phyloP scores from a whole-genome alignment of 345 rosid species.

The Brassica carinata region DNA sequence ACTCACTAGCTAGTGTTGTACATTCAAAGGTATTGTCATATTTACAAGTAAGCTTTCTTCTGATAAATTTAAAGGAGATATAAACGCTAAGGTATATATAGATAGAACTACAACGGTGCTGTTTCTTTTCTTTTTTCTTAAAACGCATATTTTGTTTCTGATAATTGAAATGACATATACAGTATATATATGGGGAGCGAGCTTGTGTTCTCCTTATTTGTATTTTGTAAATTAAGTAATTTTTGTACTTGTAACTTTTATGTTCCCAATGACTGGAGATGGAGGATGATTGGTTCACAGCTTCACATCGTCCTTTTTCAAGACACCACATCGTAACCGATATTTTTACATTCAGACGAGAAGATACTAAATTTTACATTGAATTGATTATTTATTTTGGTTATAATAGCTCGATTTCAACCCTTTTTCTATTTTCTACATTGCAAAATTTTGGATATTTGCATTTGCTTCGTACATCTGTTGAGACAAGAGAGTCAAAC shows the following conservation, averaged over 20 bases:
- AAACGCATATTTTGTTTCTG: background rate
- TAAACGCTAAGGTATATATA: background rate
- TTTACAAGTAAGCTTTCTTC: background rate
- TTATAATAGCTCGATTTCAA: background rate
- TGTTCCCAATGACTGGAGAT: conserved; percentile 25
- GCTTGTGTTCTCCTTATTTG: conserved; percentile 15
- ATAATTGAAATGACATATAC: background rate
- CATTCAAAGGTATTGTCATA: conserved; percentile 5
- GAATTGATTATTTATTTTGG: background rate
- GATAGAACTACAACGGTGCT: background rate
- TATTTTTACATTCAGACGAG: background rate
- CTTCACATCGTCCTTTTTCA: conserved; percentile 1
- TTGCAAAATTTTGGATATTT: background rate
- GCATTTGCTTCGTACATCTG: background rate
- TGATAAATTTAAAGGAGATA: background rate
- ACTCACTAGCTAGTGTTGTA: background rate
- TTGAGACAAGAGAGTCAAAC: background rate
- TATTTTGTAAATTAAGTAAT: conserved; percentile 1
- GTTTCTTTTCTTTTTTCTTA: background rate
- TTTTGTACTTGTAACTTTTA: conserved; percentile 15
- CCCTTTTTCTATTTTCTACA: background rate
- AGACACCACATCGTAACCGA: conserved; percentile 2
- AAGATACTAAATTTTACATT: background rate
- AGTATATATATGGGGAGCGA: background rate
- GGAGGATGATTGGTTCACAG: conserved; percentile 20